Evolutionary conservation across 176 grass and related monocot genomes (phyloP).

Genomic region (Zoysia pacifica): DNA sequence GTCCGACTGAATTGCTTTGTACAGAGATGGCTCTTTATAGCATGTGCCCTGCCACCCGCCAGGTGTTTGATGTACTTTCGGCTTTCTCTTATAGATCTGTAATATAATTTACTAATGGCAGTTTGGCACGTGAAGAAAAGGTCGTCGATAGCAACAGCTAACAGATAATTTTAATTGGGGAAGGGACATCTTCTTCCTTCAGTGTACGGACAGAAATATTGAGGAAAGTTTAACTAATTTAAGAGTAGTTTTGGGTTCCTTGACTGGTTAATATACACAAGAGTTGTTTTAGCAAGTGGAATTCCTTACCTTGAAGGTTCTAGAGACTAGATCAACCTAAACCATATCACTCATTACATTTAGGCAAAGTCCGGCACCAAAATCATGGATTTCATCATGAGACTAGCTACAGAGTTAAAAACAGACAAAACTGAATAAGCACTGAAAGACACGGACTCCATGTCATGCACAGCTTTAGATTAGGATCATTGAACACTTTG

Average conservation of each 20-base stretch:
- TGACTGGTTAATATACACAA: neutral
- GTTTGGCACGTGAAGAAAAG: slow-evolving; percentile 51
- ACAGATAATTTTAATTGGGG: slow-evolving; percentile 4
- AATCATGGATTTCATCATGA: neutral
- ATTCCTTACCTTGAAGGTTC: too few species aligned
- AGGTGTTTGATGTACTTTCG: slow-evolving; percentile 61
- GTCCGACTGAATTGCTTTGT: slow-evolving; percentile 45
- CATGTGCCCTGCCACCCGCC: slow-evolving; percentile 54
- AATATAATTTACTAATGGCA: slow-evolving; percentile 36
- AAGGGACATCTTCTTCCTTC: slow-evolving; percentile 8
- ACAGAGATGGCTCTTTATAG: slow-evolving; percentile 47
- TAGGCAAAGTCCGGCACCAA: neutral
- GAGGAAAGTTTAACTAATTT: too few species aligned
- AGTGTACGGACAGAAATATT: neutral
- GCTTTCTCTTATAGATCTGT: slow-evolving; percentile 50
- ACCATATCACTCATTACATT: neutral
- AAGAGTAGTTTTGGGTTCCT: neutral
- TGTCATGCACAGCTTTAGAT: slow-evolving; percentile 22
- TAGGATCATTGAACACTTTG: neutral
- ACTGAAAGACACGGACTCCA: neutral
- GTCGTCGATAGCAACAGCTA: slow-evolving; percentile 6
- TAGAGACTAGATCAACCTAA: too few species aligned
- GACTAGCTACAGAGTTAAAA: neutral
- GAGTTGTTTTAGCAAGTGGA: neutral
- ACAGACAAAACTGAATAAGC: neutral